Evolutionary conservation across 345 rosid genomes (phyloP).

Genomic region (Eucalyptus sideroxylon): DNA sequence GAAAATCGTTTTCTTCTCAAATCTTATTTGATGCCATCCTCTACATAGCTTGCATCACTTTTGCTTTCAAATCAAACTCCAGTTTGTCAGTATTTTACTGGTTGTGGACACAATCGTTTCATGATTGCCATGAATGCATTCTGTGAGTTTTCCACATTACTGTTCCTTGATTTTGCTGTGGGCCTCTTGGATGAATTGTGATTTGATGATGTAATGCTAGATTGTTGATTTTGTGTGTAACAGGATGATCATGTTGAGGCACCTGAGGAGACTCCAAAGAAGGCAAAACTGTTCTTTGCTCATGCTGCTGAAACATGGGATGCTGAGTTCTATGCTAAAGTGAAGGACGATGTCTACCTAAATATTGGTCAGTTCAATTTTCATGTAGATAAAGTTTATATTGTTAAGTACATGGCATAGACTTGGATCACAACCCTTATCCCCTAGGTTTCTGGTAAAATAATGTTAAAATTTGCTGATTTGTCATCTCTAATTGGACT

Average conservation of each 20-base stretch:
- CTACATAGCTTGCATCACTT: neutral
- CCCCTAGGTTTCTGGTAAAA: neutral
- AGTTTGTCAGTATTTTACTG: neutral
- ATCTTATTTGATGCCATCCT: neutral
- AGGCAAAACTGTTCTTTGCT: slow-evolving; percentile 19
- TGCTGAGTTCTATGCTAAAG: slow-evolving; percentile 39
- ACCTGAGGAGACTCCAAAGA: slow-evolving; percentile 17
- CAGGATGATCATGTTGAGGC: slow-evolving; percentile 30
- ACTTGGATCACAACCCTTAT: neutral
- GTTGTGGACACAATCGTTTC: neutral
- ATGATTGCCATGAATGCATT: neutral
- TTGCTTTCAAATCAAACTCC: neutral
- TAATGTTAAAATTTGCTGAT: neutral
- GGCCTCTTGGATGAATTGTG: neutral
- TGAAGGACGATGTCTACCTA: slow-evolving; percentile 29
- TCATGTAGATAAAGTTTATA: neutral
- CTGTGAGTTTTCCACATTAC: neutral
- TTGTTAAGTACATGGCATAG: neutral
- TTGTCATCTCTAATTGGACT: neutral
- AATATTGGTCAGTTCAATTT: slow-evolving; percentile 19
- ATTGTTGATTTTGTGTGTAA: neutral
- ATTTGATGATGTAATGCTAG: neutral
- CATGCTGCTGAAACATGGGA: slow-evolving; percentile 34
- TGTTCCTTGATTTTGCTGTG: neutral
- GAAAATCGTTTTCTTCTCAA: neutral